Conservation (phyloP, 2,329 filamentous ascomycete species). For the Fusarium acutatum region DNA sequence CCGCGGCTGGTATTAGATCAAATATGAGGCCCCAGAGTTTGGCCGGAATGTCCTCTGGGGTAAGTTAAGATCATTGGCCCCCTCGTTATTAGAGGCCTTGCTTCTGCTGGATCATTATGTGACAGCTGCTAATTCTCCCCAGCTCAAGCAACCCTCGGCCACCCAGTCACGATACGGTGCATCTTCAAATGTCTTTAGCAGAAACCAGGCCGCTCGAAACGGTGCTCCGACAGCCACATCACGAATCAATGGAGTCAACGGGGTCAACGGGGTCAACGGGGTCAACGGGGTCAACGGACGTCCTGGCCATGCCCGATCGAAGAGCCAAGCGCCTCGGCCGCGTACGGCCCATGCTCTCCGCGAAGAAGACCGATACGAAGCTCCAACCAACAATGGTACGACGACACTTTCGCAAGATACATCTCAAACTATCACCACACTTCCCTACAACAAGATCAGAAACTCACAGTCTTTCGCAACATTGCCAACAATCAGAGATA, state of each 20-base stretch:
- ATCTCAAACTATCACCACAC: slow-evolving; percentile 18
- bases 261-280: slow-evolving; percentile 41
- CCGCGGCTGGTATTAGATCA: slow-evolving; percentile 53
- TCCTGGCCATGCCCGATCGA: slow-evolving; percentile 56
- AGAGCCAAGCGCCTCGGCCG: slow-evolving; percentile 50
- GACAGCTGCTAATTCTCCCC: slow-evolving; percentile 13
- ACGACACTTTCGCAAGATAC: slow-evolving; percentile 17
- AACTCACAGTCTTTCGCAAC: slow-evolving; percentile 40
- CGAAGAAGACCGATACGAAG: slow-evolving; percentile 51
- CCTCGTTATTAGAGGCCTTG: background rate
- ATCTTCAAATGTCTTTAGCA: slow-evolving; percentile 59
- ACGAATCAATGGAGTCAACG: slow-evolving; percentile 52
- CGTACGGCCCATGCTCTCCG: slow-evolving; percentile 53
- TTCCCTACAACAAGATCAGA: slow-evolving; percentile 41
- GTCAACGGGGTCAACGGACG: slow-evolving; percentile 49
- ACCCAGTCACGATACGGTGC: slow-evolving; percentile 51
- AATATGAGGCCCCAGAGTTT: slow-evolving; percentile 57
- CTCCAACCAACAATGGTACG: slow-evolving; percentile 49
- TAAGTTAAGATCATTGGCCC: slow-evolving; percentile 24
- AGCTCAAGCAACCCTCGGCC: slow-evolving; percentile 48
- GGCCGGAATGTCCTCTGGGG: slow-evolving; percentile 42
- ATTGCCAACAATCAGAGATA: slow-evolving; percentile 51
- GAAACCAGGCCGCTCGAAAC: slow-evolving; percentile 65
- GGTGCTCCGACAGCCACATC: slow-evolving; percentile 59
- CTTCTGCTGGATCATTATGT: slow-evolving; percentile 1